Conservation (phyloP, 2,329 filamentous ascomycete species). For the Alternaria angustiovoidea region DNA sequence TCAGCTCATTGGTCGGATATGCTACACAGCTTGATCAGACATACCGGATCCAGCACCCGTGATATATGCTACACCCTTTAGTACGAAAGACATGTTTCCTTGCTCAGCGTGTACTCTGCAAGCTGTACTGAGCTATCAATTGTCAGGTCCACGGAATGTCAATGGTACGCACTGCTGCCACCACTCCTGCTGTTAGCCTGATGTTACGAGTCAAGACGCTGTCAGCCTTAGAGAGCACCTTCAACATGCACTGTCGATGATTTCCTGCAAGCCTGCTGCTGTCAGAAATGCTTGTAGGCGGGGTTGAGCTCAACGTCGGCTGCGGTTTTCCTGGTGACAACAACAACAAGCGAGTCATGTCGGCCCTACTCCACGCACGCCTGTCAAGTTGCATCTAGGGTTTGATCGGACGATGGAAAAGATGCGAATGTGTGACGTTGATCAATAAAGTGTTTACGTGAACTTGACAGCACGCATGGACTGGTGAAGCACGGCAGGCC, state of each 20-base stretch:
- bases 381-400: neutral
- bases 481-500: neutral
- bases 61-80: slow-evolving; percentile 59
- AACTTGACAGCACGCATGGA: neutral
- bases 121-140: neutral
- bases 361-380: neutral
- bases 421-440: neutral
- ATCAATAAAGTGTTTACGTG: neutral
- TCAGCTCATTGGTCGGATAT: slow-evolving; percentile 7
- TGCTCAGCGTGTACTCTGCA: neutral
- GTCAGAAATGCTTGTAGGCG: neutral
- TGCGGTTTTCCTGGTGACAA: slow-evolving; percentile 9
- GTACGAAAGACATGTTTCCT: slow-evolving; percentile 49
- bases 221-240: neutral
- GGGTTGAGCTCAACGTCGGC: slow-evolving; percentile 1
- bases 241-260: neutral
- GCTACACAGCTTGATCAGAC: slow-evolving; percentile 1
- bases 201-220: neutral
- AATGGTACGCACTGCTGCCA: neutral
- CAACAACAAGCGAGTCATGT: neutral
- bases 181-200: neutral
- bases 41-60: slow-evolving; percentile 59
- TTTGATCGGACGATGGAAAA: neutral
- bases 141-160: neutral
- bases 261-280: neutral